Base-by-base conservation (phyloP, 495 filamentous ascomycete species). In the Tuber brumale region DNA sequence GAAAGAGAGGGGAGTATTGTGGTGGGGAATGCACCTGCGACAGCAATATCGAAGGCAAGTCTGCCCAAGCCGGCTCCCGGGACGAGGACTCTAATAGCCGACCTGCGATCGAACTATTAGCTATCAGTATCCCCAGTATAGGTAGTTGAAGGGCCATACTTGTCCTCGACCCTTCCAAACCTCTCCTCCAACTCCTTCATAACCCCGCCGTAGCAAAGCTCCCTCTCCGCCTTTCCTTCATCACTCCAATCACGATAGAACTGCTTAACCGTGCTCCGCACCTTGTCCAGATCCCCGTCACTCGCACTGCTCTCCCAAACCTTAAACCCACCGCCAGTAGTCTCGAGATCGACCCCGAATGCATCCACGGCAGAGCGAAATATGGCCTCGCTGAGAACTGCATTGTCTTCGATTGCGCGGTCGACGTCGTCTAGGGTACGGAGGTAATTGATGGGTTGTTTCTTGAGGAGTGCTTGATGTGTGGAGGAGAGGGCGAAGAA, bases 221-320 rank as follows among this genome's bases (percentile, higher is more conserved):
- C 85, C 8, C 96, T 87, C 85, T 99, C 95, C 0, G 82, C 74
- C 31, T 83, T 84, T 5, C 95, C 95, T 80, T 92, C 94, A 14
- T 86, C 87, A 61, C 92, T 93, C 95, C 95, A 99, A 83, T 99
- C 95, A 9, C 95, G 92, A 82, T 93, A 97, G 81, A 99, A 92
- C 82, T 99, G 95, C 35, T 94, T 88, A 71, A 99, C 86, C 10
- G 93, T 97, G 72, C 92, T 95, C 77, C 92, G 88, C 27, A 94
- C 95, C 84, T 97, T 99, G 80, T 95, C 94, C 70, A 96, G 80
- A 83, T 97, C 94, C 5, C 85, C 85, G 35, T 87, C 81, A 35
- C 89, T 94, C 8, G 94, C 89, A 46, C 86, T 85, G 19, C 88
- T 89, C 72, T 87, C 85, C 91, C 93, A 94, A 51, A 89, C 86